phyloP scores from a whole-genome alignment of 2,329 filamentous ascomycete species.

The Passalora sequoiae region DNA sequence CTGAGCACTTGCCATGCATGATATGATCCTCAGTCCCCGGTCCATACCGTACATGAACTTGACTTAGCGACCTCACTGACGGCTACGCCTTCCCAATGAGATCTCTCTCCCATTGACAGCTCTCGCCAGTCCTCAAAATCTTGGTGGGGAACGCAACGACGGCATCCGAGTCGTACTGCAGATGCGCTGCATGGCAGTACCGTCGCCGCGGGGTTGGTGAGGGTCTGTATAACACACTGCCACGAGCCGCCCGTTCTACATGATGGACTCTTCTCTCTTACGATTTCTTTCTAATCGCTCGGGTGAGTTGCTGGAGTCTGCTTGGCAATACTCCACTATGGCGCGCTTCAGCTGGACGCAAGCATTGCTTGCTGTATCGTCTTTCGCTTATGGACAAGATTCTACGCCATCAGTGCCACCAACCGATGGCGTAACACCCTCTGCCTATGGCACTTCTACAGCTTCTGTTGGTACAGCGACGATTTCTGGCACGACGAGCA shows the following conservation, averaged over 20 bases:
- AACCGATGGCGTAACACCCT: constrained; percentile 20
- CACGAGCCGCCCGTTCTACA: neutral
- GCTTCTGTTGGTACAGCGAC: constrained; percentile 23
- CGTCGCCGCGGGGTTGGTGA: neutral
- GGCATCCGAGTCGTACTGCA: neutral
- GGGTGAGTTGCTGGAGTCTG: constrained; percentile 1
- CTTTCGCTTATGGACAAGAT: constrained; percentile 22
- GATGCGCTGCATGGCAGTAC: constrained; percentile 2
- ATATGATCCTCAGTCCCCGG: neutral
- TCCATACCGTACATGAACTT: neutral
- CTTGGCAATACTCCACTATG: constrained; percentile 17
- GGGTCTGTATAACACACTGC: constrained; percentile 3
- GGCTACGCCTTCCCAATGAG: constrained; percentile 6
- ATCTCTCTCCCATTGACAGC: constrained; percentile 8
- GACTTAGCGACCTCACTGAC: constrained; percentile 5
- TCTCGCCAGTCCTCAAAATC: constrained; percentile 1
- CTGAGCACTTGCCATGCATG: neutral
- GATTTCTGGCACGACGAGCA: constrained; percentile 28
- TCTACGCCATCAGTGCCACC: constrained; percentile 13
- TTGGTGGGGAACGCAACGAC: neutral
- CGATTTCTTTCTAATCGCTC: constrained; percentile 1
- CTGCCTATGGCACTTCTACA: constrained; percentile 15
- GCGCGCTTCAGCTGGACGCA: constrained; percentile 19
- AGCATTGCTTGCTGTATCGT: constrained; percentile 20
- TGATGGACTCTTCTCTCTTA: constrained; percentile 3